phyloP scores from a whole-genome alignment of 1,139 yeast genomes.

The Entelexis paramagnoliae region DNA sequence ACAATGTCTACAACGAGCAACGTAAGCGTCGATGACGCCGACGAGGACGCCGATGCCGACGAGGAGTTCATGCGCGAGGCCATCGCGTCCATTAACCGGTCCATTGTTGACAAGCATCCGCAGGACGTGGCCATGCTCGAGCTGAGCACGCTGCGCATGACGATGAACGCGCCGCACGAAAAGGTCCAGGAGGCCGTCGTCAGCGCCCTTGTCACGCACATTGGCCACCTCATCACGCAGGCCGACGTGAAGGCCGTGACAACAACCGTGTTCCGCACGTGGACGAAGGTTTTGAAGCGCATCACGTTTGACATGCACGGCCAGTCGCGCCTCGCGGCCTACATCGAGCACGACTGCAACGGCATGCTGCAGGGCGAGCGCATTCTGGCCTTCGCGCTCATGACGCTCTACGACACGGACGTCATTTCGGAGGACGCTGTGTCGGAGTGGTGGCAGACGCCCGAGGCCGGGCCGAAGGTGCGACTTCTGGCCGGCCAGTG shows the following conservation, averaged over 20 bases:
- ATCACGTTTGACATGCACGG: conserved; percentile 72
- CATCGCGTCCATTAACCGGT: conserved; percentile 82
- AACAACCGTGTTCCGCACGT: conserved; percentile 58
- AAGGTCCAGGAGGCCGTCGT: conserved; percentile 81
- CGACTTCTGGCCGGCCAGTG: conserved; percentile 56
- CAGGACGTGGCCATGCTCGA: conserved; percentile 87
- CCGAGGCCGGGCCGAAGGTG: conserved; percentile 35
- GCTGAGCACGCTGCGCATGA: conserved; percentile 89
- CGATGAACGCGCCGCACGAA: conserved; percentile 89
- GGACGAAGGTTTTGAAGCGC: conserved; percentile 62
- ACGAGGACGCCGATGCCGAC: conserved; percentile 41
- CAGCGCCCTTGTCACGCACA: conserved; percentile 57
- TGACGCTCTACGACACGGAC: conserved; percentile 67
- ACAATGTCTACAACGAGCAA: conserved; percentile 21
- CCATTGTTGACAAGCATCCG: conserved; percentile 84
- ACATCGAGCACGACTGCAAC: conserved; percentile 44
- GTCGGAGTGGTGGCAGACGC: conserved; percentile 67
- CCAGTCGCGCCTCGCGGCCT: conserved; percentile 58
- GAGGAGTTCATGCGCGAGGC: conserved; percentile 86
- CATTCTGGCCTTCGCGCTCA: conserved; percentile 53
- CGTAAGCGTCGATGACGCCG: conserved; percentile 18
- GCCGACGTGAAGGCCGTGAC: conserved; percentile 66
- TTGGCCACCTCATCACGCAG: conserved; percentile 62
- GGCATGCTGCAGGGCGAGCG: conserved; percentile 36
- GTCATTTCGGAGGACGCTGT: conserved; percentile 73